These are phyloP conservation scores for Aspergillus mulundensis DNA, from an alignment of 495 filamentous ascomycete genomes.

Conservation along the genomic window DNA sequence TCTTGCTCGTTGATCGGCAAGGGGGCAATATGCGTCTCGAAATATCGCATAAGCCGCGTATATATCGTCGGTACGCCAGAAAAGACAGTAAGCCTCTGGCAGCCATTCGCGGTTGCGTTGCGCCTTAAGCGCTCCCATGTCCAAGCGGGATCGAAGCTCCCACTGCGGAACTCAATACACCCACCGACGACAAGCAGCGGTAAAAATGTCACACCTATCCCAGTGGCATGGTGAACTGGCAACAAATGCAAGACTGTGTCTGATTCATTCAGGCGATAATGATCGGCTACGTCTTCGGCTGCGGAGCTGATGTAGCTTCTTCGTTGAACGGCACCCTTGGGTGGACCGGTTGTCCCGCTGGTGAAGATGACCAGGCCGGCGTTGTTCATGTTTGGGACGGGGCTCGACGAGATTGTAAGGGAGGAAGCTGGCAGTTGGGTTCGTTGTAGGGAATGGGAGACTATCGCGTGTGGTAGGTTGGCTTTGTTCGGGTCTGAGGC, in stretches of 20 bases:
- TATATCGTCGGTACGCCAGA: constrained; percentile 50
- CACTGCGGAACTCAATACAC: constrained; percentile 44
- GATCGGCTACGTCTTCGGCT: constrained; percentile 26
- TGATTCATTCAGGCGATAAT: constrained; percentile 23
- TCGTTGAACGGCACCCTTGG: constrained; percentile 43
- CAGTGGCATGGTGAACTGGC: constrained; percentile 48
- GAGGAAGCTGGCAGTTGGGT: background rate
- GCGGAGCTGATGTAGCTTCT: constrained; percentile 26
- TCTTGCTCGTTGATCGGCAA: constrained; percentile 9
- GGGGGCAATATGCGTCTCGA: constrained; percentile 26
- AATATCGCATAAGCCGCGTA: constrained; percentile 47
- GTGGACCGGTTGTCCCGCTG: constrained; percentile 42
- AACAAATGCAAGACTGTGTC: constrained; percentile 36
- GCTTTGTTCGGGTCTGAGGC: too few species aligned
- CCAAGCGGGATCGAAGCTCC: constrained; percentile 42
- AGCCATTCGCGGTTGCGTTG: background rate
- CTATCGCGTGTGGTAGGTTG: too few species aligned
- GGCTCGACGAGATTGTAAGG: constrained; percentile 23
- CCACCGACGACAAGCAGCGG: constrained; percentile 41
- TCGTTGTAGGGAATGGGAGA: too few species aligned
- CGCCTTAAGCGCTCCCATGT: constrained; percentile 46
- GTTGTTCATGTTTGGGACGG: constrained; percentile 23
- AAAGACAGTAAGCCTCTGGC: constrained; percentile 42
- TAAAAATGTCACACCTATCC: constrained; percentile 44
- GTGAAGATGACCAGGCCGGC: constrained; percentile 37